These are phyloP conservation scores for Acanthamoeba royreba DNA, from an alignment of 208 protist genomes.

Conservation along the genomic window DNA sequence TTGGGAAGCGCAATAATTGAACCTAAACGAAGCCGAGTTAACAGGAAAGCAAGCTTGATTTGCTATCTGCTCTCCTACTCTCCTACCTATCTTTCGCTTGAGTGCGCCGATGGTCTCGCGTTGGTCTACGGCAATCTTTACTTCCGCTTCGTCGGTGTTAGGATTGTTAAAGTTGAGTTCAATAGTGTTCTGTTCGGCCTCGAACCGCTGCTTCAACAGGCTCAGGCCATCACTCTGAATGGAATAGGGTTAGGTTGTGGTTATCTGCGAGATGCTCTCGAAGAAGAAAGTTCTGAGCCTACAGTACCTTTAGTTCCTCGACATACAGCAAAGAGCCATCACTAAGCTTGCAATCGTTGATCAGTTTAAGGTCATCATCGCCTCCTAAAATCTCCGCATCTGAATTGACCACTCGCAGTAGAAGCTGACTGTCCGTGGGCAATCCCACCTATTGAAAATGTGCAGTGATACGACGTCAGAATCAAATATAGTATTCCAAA, in stretches of 20 bases:
- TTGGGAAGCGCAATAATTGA: background rate
- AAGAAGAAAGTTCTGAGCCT: no score
- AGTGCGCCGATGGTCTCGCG: background rate
- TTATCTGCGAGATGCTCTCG: no score
- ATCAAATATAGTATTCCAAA: background rate
- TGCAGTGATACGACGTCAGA: no score
- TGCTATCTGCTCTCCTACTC: no score
- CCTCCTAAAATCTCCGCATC: background rate
- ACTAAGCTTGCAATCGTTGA: background rate
- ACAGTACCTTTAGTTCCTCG: background rate
- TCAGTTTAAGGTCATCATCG: background rate
- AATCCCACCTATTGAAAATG: background rate
- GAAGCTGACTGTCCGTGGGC: background rate
- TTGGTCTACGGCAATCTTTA: background rate
- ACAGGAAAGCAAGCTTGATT: background rate
- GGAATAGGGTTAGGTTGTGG: no score
- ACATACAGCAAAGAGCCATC: slow-evolving; percentile 9
- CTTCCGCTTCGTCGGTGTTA: background rate
- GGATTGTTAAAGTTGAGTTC: slow-evolving; percentile 43
- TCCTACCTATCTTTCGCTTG: background rate
- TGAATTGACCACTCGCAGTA: background rate
- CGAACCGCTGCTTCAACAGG: slow-evolving; percentile 26
- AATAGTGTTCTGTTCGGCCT: slow-evolving; percentile 30
- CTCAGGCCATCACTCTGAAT: background rate
- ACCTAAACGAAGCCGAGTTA: no score